Evolutionary conservation across 495 filamentous ascomycete genomes (phyloP), one percentile per base, ranked within the genome.

Genomic region (Podospora sp.): DNA sequence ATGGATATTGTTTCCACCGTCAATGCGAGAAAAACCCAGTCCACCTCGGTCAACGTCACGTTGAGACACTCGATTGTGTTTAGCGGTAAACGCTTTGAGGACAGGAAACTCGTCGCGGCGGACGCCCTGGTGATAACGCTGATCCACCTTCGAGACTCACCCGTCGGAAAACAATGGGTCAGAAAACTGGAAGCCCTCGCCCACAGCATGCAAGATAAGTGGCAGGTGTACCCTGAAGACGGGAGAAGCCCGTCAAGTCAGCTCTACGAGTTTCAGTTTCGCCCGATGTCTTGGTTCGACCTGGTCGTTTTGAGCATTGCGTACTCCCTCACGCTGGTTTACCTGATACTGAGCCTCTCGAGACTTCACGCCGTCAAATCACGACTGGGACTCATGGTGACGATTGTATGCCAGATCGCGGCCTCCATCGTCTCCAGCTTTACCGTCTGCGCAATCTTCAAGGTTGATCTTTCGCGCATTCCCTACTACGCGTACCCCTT

Each of bases 41-140:
- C 80, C 3, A 89, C 89, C 9, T 83, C 82, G 6, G 84, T 89
- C 69, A 90, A 91, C 75, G 80, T 91, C 52, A 91, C 89, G 16
- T 72, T 92, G 61, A 83, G 89, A 9, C 90, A 89, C 74, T 89
- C 88, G 14, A 89, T 88, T 33, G 88, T 92, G 18, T 92, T 92
- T 73, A 90, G 89, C 62, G 90, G 90, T 12, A 92, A 92, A 70
- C 81, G 84, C 49, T 91, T 91, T 69, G 81, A 85, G 26, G 83
- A 88, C 65, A 80, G 85, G 12, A 78, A 79, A 46, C 79, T 92
- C 22, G 77, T 86, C 8, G 88, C 88, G 8, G 90, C 87, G 0
- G 90, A 92, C 76, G 89, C 90, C 14, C 79, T 92, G 24, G 90
- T 92, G 56, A 87, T 92, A 66, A 91, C 88, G 49, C 75, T 92